Percentiles rank a stretch among this genome's conserved stretches.
phyloP scores from a whole-genome alignment of 371 early-diverging fungal genomes.

The Scutellospora calospora region DNA sequence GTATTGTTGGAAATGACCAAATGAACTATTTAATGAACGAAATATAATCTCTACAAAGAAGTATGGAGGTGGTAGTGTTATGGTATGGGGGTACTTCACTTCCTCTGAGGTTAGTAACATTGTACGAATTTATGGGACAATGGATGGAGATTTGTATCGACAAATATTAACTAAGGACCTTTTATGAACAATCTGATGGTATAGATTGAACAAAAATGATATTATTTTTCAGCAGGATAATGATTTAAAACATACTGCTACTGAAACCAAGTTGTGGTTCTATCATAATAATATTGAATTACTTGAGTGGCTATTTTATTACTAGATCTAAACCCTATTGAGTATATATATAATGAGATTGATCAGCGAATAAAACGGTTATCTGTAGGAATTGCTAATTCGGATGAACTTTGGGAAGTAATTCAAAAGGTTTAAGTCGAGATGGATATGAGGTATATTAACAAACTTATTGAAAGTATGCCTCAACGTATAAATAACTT shows the following conservation, averaged over 20 bases:
- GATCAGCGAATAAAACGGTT: neutral
- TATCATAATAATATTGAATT: neutral
- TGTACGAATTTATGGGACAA: slow-evolving; percentile 38
- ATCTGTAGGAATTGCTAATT: neutral
- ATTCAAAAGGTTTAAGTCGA: too few species aligned
- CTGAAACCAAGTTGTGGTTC: neutral
- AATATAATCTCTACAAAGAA: slow-evolving; percentile 42
- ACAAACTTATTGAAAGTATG: too few species aligned
- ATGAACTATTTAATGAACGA: neutral
- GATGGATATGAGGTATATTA: too few species aligned
- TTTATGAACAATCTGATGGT: neutral
- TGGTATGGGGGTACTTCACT: slow-evolving; percentile 43
- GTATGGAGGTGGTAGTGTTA: slow-evolving; percentile 45
- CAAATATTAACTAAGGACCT: slow-evolving; percentile 33
- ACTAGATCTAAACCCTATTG: neutral
- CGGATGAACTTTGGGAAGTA: too few species aligned
- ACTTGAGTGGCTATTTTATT: neutral
- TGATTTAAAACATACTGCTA: neutral
- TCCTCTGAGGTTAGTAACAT: slow-evolving; percentile 44
- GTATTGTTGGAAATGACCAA: slow-evolving; percentile 43
- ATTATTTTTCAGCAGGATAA: slow-evolving; percentile 1
- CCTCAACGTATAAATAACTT: too few species aligned
- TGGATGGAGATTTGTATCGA: slow-evolving; percentile 42
- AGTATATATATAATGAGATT: neutral
- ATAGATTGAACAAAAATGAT: neutral